Percentiles rank a stretch among this genome's conserved stretches.
Evolutionary conservation across 257 asterid species (phyloP).

Genomic region (Primulina tabacum): DNA sequence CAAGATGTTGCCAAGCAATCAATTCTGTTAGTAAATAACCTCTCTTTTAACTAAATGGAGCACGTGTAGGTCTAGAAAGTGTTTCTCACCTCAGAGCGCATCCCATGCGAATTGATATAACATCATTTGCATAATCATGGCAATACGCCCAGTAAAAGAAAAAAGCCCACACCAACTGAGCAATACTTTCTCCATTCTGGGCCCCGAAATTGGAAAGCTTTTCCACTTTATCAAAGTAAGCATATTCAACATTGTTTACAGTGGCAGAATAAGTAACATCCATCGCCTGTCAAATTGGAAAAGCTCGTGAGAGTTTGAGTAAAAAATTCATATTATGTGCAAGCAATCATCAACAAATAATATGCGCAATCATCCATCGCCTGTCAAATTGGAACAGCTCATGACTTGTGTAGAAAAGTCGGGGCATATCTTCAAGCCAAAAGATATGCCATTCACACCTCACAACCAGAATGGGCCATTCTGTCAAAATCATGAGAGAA

Average conservation of each 20-base stretch:
- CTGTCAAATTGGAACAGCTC: no score
- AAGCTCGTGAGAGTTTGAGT: neutral
- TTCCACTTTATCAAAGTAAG: constrained; percentile 82
- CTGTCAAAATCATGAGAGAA: neutral
- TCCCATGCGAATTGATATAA: constrained; percentile 84
- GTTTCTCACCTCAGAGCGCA: constrained; percentile 59
- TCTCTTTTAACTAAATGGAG: neutral
- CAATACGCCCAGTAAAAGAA: constrained; percentile 92
- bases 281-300: constrained; percentile 56
- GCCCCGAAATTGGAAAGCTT: constrained; percentile 61
- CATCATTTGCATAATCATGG: constrained; percentile 82
- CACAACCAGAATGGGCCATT: neutral
- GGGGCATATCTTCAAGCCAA: neutral
- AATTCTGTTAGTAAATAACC: neutral
- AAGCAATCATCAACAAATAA: neutral
- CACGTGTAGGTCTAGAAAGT: neutral
- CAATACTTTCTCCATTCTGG: constrained; percentile 60
- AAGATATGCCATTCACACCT: neutral
- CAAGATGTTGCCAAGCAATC: neutral
- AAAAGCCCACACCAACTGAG: constrained; percentile 74
- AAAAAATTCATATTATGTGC: neutral
- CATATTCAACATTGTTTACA: constrained; percentile 63
- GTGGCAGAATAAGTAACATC: constrained; percentile 49
- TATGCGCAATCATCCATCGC: no score
- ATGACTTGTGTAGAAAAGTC: neutral